These are phyloP conservation scores for Scheffersomyces illinoinensis DNA, from an alignment of 1,139 yeast genomes.

Conservation along the genomic window DNA sequence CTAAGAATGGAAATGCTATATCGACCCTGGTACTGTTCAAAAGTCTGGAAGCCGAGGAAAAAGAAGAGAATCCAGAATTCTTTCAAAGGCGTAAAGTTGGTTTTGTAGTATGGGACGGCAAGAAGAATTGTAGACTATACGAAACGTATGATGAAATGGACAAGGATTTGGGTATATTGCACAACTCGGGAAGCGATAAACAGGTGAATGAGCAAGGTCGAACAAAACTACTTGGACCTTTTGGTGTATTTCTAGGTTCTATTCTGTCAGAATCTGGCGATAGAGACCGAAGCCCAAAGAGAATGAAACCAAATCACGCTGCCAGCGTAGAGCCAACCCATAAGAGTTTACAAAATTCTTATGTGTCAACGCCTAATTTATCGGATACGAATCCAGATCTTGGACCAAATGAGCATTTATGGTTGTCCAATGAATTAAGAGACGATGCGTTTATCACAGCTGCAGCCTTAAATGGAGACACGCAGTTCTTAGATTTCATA, in stretches of 20 bases:
- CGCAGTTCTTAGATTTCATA: constrained; percentile 57
- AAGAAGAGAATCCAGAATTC: constrained; percentile 33
- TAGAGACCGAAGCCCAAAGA: constrained; percentile 2
- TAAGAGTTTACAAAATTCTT: not conserved
- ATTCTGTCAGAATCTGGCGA: not conserved
- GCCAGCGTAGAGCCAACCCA: not conserved
- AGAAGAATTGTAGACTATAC: constrained; percentile 46
- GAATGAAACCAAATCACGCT: not conserved
- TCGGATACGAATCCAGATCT: not conserved
- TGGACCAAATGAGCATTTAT: constrained; percentile 39
- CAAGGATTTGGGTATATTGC: constrained; percentile 61
- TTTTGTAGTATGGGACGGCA: constrained; percentile 63
- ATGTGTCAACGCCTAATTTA: not conserved
- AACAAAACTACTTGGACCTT: constrained; percentile 72
- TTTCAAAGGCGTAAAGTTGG: constrained; percentile 75
- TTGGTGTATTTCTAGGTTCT: constrained; percentile 63
- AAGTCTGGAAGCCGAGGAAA: constrained; percentile 10
- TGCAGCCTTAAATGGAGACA: constrained; percentile 67
- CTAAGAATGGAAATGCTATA: constrained; percentile 26
- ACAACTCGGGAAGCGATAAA: constrained; percentile 47
- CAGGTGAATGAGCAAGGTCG: constrained; percentile 37
- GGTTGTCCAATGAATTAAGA: constrained; percentile 70
- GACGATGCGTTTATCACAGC: constrained; percentile 75
- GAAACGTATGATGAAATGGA: constrained; percentile 83
- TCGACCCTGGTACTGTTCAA: constrained; percentile 28